Conservation (phyloP, 768 basidiomycete species). For the Tricholoma sp. region DNA sequence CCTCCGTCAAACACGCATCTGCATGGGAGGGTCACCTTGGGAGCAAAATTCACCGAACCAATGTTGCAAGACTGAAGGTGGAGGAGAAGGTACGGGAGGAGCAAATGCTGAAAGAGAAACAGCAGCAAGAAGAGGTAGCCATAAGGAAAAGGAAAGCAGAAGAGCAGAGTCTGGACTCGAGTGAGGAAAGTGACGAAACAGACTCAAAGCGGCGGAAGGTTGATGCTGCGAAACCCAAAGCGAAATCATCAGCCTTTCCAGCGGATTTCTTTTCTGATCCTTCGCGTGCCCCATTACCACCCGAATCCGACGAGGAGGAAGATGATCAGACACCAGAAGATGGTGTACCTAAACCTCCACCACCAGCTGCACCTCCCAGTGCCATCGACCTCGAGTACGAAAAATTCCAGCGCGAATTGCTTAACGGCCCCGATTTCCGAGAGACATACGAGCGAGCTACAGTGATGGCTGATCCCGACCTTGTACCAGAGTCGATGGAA, state of each 20-base stretch:
- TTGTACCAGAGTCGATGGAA: slow-evolving; percentile 38
- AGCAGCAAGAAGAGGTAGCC: slow-evolving; percentile 23
- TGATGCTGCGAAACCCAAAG: background rate
- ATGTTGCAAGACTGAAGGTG: slow-evolving; percentile 53
- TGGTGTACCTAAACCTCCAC: slow-evolving; percentile 8
- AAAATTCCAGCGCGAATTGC: slow-evolving; percentile 61
- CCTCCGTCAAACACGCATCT: slow-evolving; percentile 64
- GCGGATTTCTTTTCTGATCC: slow-evolving; percentile 81
- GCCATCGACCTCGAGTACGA: slow-evolving; percentile 69
- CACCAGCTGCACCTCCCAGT: slow-evolving; percentile 16
- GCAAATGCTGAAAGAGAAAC: slow-evolving; percentile 27
- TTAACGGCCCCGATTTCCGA: slow-evolving; percentile 37
- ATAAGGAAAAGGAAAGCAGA: slow-evolving; percentile 32
- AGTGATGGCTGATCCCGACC: slow-evolving; percentile 61
- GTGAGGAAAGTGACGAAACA: slow-evolving; percentile 10
- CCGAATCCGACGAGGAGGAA: slow-evolving; percentile 39
- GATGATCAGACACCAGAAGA: slow-evolving; percentile 24
- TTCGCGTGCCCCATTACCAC: slow-evolving; percentile 39
- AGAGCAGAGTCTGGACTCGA: slow-evolving; percentile 17
- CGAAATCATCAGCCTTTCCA: slow-evolving; percentile 38
- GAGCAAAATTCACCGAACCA: slow-evolving; percentile 72
- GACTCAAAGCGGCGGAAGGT: slow-evolving; percentile 22
- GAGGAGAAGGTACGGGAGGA: slow-evolving; percentile 42
- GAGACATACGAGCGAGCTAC: slow-evolving; percentile 69
- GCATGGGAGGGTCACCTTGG: slow-evolving; percentile 89